Conservation (phyloP, 2,329 filamentous ascomycete species). For the Pestalotiopsis sp. region DNA sequence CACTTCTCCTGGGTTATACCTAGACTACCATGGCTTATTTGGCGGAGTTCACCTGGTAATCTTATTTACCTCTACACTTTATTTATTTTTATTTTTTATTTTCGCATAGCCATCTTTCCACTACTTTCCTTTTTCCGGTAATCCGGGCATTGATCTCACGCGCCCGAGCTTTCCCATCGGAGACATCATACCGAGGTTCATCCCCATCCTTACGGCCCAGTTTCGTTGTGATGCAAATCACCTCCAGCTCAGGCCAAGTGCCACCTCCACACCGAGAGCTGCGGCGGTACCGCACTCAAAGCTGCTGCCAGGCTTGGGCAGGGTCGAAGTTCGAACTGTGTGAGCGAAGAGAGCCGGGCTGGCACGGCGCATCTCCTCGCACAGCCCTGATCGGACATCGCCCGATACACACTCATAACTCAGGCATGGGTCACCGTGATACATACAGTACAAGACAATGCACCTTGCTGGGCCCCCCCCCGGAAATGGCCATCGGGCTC, state of each 20-base stretch:
- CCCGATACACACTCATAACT: not conserved
- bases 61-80: not conserved
- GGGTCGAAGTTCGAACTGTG: not conserved
- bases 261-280: constrained; percentile 1
- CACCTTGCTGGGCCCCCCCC: not conserved
- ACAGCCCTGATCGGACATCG: not conserved
- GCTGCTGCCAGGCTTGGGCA: not conserved
- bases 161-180: not conserved
- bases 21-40: not conserved
- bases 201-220: not conserved
- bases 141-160: too few species aligned
- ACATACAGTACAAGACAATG: not conserved
- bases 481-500: not conserved
- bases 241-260: not conserved
- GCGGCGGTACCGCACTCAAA: not conserved
- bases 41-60: not conserved
- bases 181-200: not conserved
- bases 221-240: not conserved
- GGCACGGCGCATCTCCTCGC: not conserved
- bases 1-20: not conserved
- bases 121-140: too few species aligned
- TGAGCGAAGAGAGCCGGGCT: not conserved
- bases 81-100: not conserved
- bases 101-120: not conserved
- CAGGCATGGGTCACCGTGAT: not conserved